phyloP scores from a whole-genome alignment of 2,329 filamentous ascomycete species.

The Trichoderma cornu-damae region DNA sequence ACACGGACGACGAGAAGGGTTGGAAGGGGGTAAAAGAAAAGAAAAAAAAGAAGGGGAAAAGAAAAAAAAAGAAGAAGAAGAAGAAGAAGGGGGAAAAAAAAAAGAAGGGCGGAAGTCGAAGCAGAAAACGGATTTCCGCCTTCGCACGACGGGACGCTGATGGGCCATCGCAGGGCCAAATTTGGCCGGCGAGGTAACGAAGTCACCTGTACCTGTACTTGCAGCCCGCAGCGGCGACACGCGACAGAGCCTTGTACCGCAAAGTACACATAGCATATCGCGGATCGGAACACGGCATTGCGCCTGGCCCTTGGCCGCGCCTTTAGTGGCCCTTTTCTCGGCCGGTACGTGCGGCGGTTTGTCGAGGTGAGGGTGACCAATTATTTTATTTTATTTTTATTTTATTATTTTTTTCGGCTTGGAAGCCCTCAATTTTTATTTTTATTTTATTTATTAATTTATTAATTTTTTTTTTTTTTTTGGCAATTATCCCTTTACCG shows the following conservation, averaged over 20 bases:
- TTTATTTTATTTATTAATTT: neutral
- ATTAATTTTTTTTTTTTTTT: neutral
- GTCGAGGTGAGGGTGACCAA: constrained; percentile 1
- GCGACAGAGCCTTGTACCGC: constrained; percentile 4
- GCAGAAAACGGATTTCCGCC: constrained; percentile 11
- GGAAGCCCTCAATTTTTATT: neutral
- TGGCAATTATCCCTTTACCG: neutral
- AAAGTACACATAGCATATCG: too few relatives aligned
- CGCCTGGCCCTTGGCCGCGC: constrained; percentile 16
- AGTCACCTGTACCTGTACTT: too few relatives aligned
- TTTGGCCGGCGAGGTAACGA: too few relatives aligned
- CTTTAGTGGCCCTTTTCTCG: constrained; percentile 2
- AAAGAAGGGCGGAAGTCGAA: neutral
- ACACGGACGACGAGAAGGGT: constrained; percentile 14
- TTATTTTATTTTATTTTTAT: neutral
- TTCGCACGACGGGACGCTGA: neutral
- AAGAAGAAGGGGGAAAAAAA: neutral
- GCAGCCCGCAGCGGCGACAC: neutral
- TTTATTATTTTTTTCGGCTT: constrained; percentile 6
- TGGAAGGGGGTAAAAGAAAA: neutral
- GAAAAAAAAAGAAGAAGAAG: constrained; percentile 11
- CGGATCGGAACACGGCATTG: constrained; percentile 20
- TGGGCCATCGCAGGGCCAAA: too few relatives aligned
- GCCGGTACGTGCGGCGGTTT: constrained; percentile 18
- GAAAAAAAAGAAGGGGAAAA: too few relatives aligned